Percentiles rank a stretch among this genome's conserved stretches.
These are phyloP conservation scores for Niveomyces coronatus DNA, from an alignment of 2,329 filamentous ascomycete species.

Conservation along the genomic window DNA sequence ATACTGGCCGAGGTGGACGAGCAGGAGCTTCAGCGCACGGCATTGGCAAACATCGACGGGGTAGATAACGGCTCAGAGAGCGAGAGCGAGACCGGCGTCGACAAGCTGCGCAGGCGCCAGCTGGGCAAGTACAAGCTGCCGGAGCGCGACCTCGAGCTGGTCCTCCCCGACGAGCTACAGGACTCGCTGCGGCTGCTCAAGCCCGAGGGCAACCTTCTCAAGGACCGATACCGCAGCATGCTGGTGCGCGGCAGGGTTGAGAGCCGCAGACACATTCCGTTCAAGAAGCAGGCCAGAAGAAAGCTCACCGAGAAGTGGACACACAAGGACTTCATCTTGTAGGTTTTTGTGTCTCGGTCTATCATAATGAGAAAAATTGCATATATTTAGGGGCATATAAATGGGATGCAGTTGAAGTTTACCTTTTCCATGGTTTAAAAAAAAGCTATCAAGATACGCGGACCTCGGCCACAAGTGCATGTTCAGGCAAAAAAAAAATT, in stretches of 20 bases:
- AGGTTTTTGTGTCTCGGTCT: no score
- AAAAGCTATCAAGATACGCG: no score
- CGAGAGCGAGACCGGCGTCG: constrained; percentile 48
- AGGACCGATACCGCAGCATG: constrained; percentile 83
- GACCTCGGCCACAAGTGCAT: no score
- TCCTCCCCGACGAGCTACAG: constrained; percentile 74
- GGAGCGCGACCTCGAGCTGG: constrained; percentile 68
- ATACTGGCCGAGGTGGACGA: constrained; percentile 54
- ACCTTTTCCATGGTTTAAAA: not conserved
- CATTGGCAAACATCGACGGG: constrained; percentile 24
- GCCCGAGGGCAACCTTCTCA: constrained; percentile 90
- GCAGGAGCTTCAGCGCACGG: constrained; percentile 38
- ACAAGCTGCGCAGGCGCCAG: constrained; percentile 56
- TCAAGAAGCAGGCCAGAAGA: constrained; percentile 71
- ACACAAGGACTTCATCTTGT: constrained; percentile 73
- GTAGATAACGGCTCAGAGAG: constrained; percentile 34
- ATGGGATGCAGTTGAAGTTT: no score
- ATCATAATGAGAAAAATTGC: no score
- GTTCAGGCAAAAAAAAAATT: not conserved
- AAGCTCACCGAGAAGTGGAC: constrained; percentile 93
- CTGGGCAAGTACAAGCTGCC: constrained; percentile 67
- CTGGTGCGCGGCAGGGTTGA: constrained; percentile 85
- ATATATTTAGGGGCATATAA: no score
- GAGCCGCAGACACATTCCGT: constrained; percentile 64
- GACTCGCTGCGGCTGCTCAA: constrained; percentile 73